These are phyloP conservation scores for Creolimax fragrantissima DNA, from an alignment of 78 protist species.

Conservation along the genomic window DNA sequence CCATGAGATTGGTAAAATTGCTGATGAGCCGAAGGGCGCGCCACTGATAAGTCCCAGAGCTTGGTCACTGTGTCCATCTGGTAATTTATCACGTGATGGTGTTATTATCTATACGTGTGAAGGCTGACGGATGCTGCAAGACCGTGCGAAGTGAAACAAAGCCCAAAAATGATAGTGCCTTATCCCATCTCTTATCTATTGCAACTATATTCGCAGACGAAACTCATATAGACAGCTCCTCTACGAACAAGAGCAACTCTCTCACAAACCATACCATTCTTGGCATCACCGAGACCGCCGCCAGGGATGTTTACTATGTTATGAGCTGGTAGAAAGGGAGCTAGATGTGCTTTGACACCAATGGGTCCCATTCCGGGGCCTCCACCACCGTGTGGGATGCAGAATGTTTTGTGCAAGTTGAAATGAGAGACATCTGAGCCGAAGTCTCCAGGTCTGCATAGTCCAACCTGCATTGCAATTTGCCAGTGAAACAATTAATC, in stretches of 20 bases:
- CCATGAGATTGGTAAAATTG: constrained; percentile 87
- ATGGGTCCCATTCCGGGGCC: constrained; percentile 99
- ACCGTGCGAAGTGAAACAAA: too few species aligned
- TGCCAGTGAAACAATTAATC: too few species aligned
- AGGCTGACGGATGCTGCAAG: too few species aligned
- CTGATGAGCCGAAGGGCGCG: constrained; percentile 80
- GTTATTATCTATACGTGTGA: too few species aligned
- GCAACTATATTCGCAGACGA: not conserved
- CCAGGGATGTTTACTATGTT: not conserved
- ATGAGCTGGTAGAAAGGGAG: constrained; percentile 21
- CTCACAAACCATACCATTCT: not conserved
- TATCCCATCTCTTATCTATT: not conserved
- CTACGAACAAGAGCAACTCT: not conserved
- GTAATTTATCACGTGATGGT: not conserved
- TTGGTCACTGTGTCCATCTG: constrained; percentile 7
- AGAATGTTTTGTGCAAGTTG: constrained; percentile 96
- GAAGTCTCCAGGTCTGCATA: constrained; percentile 80
- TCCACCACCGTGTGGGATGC: constrained; percentile 98
- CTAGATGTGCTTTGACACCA: constrained; percentile 56
- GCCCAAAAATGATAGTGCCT: not conserved
- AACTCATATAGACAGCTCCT: not conserved
- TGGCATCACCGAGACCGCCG: not conserved
- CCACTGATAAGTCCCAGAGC: constrained; percentile 76
- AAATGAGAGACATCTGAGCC: constrained; percentile 97
- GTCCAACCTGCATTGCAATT: constrained; percentile 76